These are phyloP conservation scores for Cytospora chrysosperma DNA, from an alignment of 2,329 filamentous ascomycete genomes.

Conservation along the genomic window DNA sequence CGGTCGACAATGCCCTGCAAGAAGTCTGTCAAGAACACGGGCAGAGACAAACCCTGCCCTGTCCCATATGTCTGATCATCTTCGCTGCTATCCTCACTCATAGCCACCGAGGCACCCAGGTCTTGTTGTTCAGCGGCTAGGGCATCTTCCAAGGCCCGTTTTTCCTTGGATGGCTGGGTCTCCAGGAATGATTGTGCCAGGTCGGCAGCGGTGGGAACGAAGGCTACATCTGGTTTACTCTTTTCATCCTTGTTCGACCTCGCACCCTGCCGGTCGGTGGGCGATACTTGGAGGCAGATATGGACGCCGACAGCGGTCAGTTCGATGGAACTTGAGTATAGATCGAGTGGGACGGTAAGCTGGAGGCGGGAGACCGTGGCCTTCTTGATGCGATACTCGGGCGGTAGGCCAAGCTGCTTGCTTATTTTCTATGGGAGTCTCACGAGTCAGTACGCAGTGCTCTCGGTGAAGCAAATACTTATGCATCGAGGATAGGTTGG, in stretches of 20 bases:
- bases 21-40: conserved; percentile 68
- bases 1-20: conserved; percentile 73
- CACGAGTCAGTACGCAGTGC: conserved; percentile 4
- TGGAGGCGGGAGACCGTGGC: conserved; percentile 75
- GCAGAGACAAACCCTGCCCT: conserved; percentile 67
- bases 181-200: conserved; percentile 78
- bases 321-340: conserved; percentile 79
- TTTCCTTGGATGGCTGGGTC: conserved; percentile 65
- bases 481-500: background rate
- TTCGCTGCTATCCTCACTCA: conserved; percentile 60
- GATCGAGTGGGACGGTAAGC: conserved; percentile 82
- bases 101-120: conserved; percentile 58
- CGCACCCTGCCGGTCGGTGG: conserved; percentile 36
- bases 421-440: conserved; percentile 68
- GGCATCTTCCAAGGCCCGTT: conserved; percentile 66
- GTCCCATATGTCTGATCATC: conserved; percentile 65
- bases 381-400: conserved; percentile 67
- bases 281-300: conserved; percentile 59
- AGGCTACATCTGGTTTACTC: conserved; percentile 30
- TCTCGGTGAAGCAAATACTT: background rate
- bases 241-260: conserved; percentile 30
- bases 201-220: conserved; percentile 68
- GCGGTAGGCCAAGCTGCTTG: conserved; percentile 70
- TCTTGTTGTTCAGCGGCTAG: conserved; percentile 62
- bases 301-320: conserved; percentile 82